phyloP scores from a whole-genome alignment of 2,329 filamentous ascomycete genomes.

The Talaromyces verruculosus region DNA sequence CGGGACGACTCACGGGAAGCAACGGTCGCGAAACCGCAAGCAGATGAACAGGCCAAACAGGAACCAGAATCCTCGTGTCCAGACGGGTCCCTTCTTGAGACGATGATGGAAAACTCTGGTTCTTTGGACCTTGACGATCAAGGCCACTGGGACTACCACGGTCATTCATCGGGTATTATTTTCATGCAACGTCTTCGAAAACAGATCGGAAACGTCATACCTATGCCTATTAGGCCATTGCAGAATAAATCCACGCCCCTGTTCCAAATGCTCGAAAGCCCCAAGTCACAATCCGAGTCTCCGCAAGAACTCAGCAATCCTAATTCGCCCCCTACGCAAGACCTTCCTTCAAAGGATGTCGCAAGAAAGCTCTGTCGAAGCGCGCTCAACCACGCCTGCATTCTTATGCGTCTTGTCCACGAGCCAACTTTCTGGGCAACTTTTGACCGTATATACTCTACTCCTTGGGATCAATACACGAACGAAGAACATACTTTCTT shows the following conservation, averaged over 20 bases:
- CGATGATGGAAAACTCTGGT: conserved; percentile 92
- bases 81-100: conserved; percentile 75
- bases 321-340: conserved; percentile 54
- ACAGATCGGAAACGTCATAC: conserved; percentile 71
- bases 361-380: conserved; percentile 59
- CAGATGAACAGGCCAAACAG: conserved; percentile 26
- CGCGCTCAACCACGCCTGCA: conserved; percentile 62
- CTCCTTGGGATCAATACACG: conserved; percentile 60
- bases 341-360: conserved; percentile 66
- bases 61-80: conserved; percentile 28
- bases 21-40: conserved; percentile 23
- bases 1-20: conserved; percentile 28
- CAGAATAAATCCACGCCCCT: conserved; percentile 50
- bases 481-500: conserved; percentile 67
- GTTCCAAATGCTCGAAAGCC: conserved; percentile 67
- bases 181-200: conserved; percentile 86
- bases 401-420: conserved; percentile 72
- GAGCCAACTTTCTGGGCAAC: conserved; percentile 75
- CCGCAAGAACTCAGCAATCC: conserved; percentile 54
- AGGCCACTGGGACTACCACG: conserved; percentile 93
- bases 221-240: conserved; percentile 62
- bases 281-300: conserved; percentile 63
- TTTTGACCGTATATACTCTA: conserved; percentile 75
- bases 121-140: conserved; percentile 88
- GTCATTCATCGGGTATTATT: conserved; percentile 85